Evolutionary conservation across 805 yeast species (phyloP).

Genomic region (Candida morakotiae): DNA sequence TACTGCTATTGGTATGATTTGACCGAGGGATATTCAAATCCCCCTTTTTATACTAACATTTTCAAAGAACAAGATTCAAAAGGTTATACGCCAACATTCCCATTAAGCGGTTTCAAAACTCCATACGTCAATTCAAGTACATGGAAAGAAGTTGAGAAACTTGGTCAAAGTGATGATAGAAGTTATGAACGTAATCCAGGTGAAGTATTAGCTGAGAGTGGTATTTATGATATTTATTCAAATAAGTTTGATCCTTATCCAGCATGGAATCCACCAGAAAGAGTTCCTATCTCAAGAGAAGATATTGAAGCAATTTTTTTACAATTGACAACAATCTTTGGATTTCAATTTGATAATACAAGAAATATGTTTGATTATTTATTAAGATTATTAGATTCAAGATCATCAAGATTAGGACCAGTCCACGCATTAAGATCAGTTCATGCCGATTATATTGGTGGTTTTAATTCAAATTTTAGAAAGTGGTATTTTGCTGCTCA

Average conservation of each 20-base stretch:
- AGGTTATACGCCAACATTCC: constrained; percentile 11
- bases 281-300: constrained; percentile 46
- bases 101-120: constrained; percentile 40
- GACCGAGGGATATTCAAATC: neutral
- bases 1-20: constrained; percentile 16
- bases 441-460: constrained; percentile 76
- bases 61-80: constrained; percentile 9
- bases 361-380: constrained; percentile 65
- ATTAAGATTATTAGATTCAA: constrained; percentile 59
- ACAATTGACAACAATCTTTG: constrained; percentile 52
- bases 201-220: constrained; percentile 35
- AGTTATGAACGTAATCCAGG: constrained; percentile 25
- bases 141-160: constrained; percentile 38
- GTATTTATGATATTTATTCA: constrained; percentile 40
- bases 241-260: constrained; percentile 51
- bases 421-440: constrained; percentile 51
- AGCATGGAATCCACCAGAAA: constrained; percentile 41
- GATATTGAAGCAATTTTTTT: constrained; percentile 56
- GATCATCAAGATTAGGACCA: constrained; percentile 64
- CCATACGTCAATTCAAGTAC: constrained; percentile 40
- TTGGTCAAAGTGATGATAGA: constrained; percentile 28
- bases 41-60: constrained; percentile 6
- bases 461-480: constrained; percentile 59
- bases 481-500: constrained; percentile 79
- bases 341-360: constrained; percentile 65